Conservation (phyloP, 805 yeast genomes). For the Kodamaea jinghongensis region DNA sequence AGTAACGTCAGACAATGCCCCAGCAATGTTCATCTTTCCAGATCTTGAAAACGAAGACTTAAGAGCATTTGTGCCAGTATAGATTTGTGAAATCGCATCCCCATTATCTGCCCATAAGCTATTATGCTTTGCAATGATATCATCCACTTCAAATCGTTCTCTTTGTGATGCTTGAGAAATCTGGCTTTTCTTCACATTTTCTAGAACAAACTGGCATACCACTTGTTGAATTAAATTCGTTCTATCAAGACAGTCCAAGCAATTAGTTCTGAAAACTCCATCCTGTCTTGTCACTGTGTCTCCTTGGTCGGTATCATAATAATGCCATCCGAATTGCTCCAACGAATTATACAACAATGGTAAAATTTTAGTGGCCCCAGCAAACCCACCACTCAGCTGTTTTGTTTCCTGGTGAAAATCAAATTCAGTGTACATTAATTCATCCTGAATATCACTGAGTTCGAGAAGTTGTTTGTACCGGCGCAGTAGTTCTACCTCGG, state of each 20-base stretch:
- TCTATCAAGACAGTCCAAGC: conserved; percentile 92
- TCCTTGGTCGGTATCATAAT: conserved; percentile 56
- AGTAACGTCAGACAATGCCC: conserved; percentile 95
- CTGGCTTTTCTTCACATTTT: conserved; percentile 31
- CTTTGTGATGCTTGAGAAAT: conserved; percentile 21
- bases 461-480: conserved; percentile 61
- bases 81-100: conserved; percentile 61
- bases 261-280: conserved; percentile 91
- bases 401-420: conserved; percentile 94
- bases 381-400: conserved; percentile 71
- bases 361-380: conserved; percentile 71
- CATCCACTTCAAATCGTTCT: conserved; percentile 35
- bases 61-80: conserved; percentile 72
- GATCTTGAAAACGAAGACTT: conserved; percentile 92
- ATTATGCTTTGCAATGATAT: conserved; percentile 40
- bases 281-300: conserved; percentile 70
- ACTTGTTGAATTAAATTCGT: conserved; percentile 89
- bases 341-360: conserved; percentile 64
- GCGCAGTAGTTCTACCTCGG: conserved; percentile 69
- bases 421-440: conserved; percentile 65
- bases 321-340: conserved; percentile 78
- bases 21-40: conserved; percentile 95
- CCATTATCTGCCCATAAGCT: conserved; percentile 66
- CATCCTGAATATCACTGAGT: conserved; percentile 22
- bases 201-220: conserved; percentile 68